A percentile compares a stretch with the other conserved stretches of the same genome.
These are phyloP conservation scores for Colletotrichum sp. DNA, from an alignment of 2,329 filamentous ascomycete genomes.

Conservation along the genomic window DNA sequence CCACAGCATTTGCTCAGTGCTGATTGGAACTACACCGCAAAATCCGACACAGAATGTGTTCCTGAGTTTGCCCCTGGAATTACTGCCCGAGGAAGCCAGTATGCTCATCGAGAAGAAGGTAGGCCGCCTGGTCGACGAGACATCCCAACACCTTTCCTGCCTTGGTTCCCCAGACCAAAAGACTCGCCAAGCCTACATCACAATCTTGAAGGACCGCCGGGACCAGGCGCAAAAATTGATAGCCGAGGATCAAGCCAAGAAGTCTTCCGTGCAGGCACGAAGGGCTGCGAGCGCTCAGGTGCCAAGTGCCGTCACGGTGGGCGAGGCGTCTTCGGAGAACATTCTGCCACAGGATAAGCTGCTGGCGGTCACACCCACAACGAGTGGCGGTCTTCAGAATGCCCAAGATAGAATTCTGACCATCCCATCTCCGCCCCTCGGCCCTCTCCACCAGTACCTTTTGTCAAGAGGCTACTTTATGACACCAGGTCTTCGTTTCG, in stretches of 20 bases:
- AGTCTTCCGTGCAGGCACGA: slow-evolving; percentile 32
- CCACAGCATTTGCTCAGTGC: slow-evolving; percentile 84
- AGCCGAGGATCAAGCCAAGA: slow-evolving; percentile 43
- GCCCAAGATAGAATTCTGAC: slow-evolving; percentile 15
- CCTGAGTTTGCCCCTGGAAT: slow-evolving; percentile 83
- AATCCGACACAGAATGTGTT: slow-evolving; percentile 96
- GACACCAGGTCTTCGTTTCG: slow-evolving; percentile 91
- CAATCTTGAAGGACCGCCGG: slow-evolving; percentile 54
- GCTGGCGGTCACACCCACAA: slow-evolving; percentile 40
- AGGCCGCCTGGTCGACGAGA: slow-evolving; percentile 84
- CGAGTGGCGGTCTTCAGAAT: slow-evolving; percentile 35
- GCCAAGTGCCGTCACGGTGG: background rate
- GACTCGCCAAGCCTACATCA: slow-evolving; percentile 68
- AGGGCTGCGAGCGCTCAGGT: slow-evolving; percentile 23
- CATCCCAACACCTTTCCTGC: slow-evolving; percentile 68
- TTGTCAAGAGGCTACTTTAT: slow-evolving; percentile 84
- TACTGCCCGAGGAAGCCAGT: slow-evolving; percentile 89
- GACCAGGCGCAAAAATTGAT: slow-evolving; percentile 44
- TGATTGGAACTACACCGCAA: slow-evolving; percentile 89
- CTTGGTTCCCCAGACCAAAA: slow-evolving; percentile 64
- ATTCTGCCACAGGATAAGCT: slow-evolving; percentile 9
- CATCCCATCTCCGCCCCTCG: slow-evolving; percentile 23
- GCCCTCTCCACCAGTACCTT: slow-evolving; percentile 78
- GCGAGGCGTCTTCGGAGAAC: background rate
- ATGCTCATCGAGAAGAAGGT: slow-evolving; percentile 78